phyloP scores from a whole-genome alignment of 768 basidiomycete species.

The Phylloporus sp. region DNA sequence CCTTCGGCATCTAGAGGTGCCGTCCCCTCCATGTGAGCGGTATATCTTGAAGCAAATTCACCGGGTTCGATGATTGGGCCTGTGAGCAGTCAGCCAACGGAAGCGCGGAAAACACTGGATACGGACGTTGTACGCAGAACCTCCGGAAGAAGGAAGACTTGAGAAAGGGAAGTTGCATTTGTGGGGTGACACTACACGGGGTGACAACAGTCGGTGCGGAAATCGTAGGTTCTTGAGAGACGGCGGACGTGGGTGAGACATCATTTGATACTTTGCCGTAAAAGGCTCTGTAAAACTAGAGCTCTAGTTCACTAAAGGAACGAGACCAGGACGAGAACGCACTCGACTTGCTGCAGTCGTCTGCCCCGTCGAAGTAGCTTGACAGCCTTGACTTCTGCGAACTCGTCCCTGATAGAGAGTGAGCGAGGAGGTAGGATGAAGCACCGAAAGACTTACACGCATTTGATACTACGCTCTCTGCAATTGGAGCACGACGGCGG shows the following conservation, averaged over 20 bases:
- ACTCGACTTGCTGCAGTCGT: slow-evolving; percentile 83
- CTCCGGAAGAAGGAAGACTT: slow-evolving; percentile 79
- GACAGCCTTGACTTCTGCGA: slow-evolving; percentile 86
- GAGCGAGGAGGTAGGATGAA: background rate
- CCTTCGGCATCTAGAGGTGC: slow-evolving; percentile 68
- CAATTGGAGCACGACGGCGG: slow-evolving; percentile 79
- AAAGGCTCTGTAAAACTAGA: slow-evolving; percentile 50
- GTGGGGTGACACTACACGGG: slow-evolving; percentile 54
- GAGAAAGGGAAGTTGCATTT: slow-evolving; percentile 76
- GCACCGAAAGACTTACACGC: slow-evolving; percentile 66
- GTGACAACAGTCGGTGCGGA: slow-evolving; percentile 1
- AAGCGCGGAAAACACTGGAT: slow-evolving; percentile 1
- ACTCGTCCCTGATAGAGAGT: slow-evolving; percentile 66
- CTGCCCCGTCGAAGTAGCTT: slow-evolving; percentile 79
- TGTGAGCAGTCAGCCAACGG: slow-evolving; percentile 30
- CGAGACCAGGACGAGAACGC: slow-evolving; percentile 29
- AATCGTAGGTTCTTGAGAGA: slow-evolving; percentile 20
- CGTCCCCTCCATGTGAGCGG: slow-evolving; percentile 59
- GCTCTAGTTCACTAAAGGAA: slow-evolving; percentile 4
- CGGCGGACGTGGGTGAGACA: slow-evolving; percentile 23
- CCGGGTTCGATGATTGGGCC: slow-evolving; percentile 82
- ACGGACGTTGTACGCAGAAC: slow-evolving; percentile 81
- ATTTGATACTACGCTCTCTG: slow-evolving; percentile 82
- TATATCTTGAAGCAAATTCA: slow-evolving; percentile 74
- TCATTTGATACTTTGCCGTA: slow-evolving; percentile 65